A percentile compares a stretch with the other conserved stretches of the same genome.
phyloP scores from a whole-genome alignment of 1,139 yeast genomes.

The Saccharomyces hybrid region DNA sequence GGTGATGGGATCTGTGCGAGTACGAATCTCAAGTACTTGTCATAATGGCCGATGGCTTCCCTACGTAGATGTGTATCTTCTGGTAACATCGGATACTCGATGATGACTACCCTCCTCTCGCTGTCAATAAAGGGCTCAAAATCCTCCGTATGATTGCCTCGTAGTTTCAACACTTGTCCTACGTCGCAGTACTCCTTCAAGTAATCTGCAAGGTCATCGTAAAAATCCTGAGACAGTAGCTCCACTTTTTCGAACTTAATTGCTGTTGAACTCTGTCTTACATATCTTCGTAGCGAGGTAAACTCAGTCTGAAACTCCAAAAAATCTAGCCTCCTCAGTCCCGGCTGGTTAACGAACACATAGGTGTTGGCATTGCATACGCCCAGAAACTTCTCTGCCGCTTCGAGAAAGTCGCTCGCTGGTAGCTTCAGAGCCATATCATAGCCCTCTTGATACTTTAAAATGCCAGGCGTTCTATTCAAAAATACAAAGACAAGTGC shows the following conservation, averaged over 20 bases:
- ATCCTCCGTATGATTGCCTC: conserved; percentile 18
- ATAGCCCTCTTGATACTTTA: conserved; percentile 16
- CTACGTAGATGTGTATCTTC: conserved; percentile 30
- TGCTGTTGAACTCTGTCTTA: conserved; percentile 55
- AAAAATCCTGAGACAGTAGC: conserved; percentile 34
- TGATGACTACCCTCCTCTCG: conserved; percentile 49
- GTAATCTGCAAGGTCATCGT: conserved; percentile 20
- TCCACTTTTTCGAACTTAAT: conserved; percentile 33
- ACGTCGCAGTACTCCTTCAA: conserved; percentile 20
- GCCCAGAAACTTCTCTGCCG: conserved; percentile 45
- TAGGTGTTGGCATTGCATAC: conserved; percentile 67
- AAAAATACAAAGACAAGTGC: not conserved
- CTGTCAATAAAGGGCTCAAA: conserved; percentile 47
- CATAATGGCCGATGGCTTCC: conserved; percentile 38
- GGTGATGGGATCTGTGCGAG: conserved; percentile 66
- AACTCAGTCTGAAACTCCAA: conserved; percentile 39
- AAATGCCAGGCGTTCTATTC: conserved; percentile 21
- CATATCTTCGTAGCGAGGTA: conserved; percentile 47
- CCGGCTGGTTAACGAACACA: conserved; percentile 63
- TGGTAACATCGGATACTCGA: conserved; percentile 48
- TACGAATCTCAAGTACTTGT: conserved; percentile 43
- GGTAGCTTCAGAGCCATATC: conserved; percentile 17
- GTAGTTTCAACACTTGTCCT: conserved; percentile 15
- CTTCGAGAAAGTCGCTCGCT: conserved; percentile 37
- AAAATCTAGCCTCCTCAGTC: conserved; percentile 53